Percentiles rank a stretch among this genome's conserved stretches.
These are phyloP conservation scores for Kwoniella sp. DNA, from an alignment of 768 basidiomycete genomes.

Conservation along the genomic window DNA sequence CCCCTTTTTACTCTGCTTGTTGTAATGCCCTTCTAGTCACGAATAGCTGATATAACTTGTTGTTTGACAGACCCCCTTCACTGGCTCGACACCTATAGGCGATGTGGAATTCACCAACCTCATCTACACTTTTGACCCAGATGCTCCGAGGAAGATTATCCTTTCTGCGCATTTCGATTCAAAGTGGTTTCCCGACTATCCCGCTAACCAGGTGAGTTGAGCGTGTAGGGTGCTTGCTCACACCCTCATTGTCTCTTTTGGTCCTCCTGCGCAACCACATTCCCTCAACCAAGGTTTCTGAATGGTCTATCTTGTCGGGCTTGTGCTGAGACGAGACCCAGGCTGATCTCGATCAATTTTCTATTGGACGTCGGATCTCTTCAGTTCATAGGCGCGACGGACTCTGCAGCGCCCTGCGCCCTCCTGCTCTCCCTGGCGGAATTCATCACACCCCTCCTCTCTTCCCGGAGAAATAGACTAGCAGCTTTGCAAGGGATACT, in stretches of 20 bases:
- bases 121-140: constrained; percentile 91
- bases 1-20: too few species aligned
- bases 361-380: too few species aligned
- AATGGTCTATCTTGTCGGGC: too few species aligned
- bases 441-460: constrained; percentile 63
- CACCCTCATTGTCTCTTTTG: too few species aligned
- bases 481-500: constrained; percentile 64
- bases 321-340: too few species aligned
- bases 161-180: constrained; percentile 93
- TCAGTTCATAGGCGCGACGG: constrained; percentile 95
- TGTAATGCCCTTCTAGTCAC: too few species aligned
- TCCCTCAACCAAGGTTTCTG: too few species aligned
- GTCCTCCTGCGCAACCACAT: too few species aligned
- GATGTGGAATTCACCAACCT: constrained; percentile 79
- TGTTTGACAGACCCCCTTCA: constrained; percentile 66
- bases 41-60: too few species aligned
- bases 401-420: constrained; percentile 93
- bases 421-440: constrained; percentile 92
- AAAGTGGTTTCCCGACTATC: constrained; percentile 75
- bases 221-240: too few species aligned
- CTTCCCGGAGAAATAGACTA: constrained; percentile 60
- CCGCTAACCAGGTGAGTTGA: constrained; percentile 74
- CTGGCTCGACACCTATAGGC: constrained; percentile 77
- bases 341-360: too few species aligned
- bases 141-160: constrained; percentile 74